Evolutionary conservation across 306 rosid species (phyloP), one percentile per base, ranked within the genome.

Genomic region (Vigna hirtella): DNA sequence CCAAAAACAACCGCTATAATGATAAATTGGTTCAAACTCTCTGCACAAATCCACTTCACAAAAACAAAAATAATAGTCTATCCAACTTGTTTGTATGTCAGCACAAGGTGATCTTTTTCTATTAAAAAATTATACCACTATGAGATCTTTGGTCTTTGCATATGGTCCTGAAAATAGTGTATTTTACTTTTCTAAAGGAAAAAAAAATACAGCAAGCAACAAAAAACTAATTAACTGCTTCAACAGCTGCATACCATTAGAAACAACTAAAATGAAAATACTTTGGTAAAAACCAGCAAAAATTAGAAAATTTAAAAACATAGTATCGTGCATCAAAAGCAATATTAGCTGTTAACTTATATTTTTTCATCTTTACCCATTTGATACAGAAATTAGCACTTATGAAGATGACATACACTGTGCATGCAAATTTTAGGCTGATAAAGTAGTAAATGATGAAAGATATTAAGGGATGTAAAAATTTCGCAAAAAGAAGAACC

Each of bases 141-240:
- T 8, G 77, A 59, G 4, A 4, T 17, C 24, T 52, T 6, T n/a
- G 17, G 45, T 58, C n/a, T 38, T 72, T 38, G 38, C 34, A 42
- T 43, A 40, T 16, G 20, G 26, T 56, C 3, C 56, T 30, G 42
- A 50, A 72, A 30, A 12, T 20, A 56, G 43, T 53, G 51, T 2
- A 22, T 56, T 72, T 55, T 56, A 17, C 52, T 40, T 22, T 22
- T 16, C 7, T 17, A 16, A 6, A n/a, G 17, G 11, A 4, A 30
- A 30, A 4, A n/a, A 45, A 48, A 22, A 74, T 26, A 61, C 70
- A 59, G 18, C 45, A 26, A 66, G 49, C 16, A 26, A 74, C 47
- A 45, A 58, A 43, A 59, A 59, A 74, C 30, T 26, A 59, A 59
- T 3, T 57, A 74, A 45, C 48, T 74, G 57, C 45, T 42, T 34